phyloP scores from a whole-genome alignment of 768 basidiomycete species.

The Panellus pusillus region DNA sequence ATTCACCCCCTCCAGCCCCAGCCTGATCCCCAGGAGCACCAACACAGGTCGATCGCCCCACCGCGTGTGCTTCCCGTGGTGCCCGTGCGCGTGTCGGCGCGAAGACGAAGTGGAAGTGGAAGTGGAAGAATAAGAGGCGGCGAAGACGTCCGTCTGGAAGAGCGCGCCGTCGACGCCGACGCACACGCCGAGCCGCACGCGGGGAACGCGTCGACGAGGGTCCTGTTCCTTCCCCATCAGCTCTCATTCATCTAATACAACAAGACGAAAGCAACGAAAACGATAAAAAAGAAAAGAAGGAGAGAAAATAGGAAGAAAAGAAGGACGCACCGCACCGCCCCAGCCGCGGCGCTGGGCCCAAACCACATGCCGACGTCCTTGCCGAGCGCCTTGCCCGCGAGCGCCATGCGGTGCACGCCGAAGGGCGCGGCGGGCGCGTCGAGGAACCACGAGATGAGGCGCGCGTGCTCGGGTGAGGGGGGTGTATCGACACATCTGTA shows the following conservation, averaged over 20 bases:
- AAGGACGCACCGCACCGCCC: conserved; percentile 62
- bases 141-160: conserved; percentile 74
- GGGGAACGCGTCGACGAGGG: conserved; percentile 1
- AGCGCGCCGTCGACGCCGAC: neutral
- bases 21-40: conserved; percentile 77
- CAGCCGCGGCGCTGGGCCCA: conserved; percentile 76
- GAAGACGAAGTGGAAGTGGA: too few relatives aligned
- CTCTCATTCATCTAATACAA: too few relatives aligned
- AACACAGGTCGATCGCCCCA: conserved; percentile 89
- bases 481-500: too few relatives aligned
- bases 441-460: conserved; percentile 72
- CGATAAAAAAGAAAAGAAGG: too few relatives aligned
- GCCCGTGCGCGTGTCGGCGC: neutral
- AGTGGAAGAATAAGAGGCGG: conserved; percentile 58
- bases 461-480: conserved; percentile 63
- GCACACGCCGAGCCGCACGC: conserved; percentile 1
- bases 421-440: conserved; percentile 73
- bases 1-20: conserved; percentile 92
- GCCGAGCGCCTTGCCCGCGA: conserved; percentile 74
- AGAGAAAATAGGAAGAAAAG: too few relatives aligned
- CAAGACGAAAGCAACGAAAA: too few relatives aligned
- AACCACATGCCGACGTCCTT: conserved; percentile 84
- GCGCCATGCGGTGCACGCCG: conserved; percentile 75
- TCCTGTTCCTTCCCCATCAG: too few relatives aligned
- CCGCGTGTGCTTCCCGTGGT: conserved; percentile 20